Conservation (phyloP, 164 flowering plant genomes). For the Sedum album region DNA sequence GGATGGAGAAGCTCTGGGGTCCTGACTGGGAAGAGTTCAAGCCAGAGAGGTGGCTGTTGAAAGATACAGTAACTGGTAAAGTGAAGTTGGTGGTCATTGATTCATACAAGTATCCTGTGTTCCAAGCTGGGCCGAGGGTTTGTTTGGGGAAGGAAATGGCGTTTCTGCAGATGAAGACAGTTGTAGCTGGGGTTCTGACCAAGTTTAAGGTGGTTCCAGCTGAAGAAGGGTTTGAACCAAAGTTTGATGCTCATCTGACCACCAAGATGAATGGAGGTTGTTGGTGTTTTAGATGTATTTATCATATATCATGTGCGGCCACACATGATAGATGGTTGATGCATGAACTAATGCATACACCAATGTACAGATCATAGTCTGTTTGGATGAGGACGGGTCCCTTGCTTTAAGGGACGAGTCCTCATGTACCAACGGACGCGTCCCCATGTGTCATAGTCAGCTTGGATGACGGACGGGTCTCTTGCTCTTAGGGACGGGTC, state of each 20-base stretch:
- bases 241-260: constrained; percentile 19
- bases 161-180: constrained; percentile 48
- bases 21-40: constrained; percentile 33
- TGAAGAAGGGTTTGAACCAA: constrained; percentile 28
- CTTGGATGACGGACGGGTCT: no score
- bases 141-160: constrained; percentile 62
- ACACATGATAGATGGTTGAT: no score
- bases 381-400: no score
- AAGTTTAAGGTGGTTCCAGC: constrained; percentile 32
- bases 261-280: constrained; percentile 47
- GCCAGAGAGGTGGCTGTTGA: constrained; percentile 51
- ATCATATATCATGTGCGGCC: no score
- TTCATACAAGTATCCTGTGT: constrained; percentile 38
- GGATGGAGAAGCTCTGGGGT: constrained; percentile 50
- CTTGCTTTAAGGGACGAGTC: no score
- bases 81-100: constrained; percentile 8
- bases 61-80: constrained; percentile 21
- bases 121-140: constrained; percentile 47
- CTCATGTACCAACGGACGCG: no score
- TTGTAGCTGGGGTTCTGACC: constrained; percentile 31
- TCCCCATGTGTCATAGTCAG: no score
- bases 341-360: no score
- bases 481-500: no score
- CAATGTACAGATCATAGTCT: no score
- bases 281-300: no score